Evolutionary conservation across 768 basidiomycete species (phyloP), one percentile per base, ranked within the genome.

Genomic region (Psilocybe subaeruginosa): DNA sequence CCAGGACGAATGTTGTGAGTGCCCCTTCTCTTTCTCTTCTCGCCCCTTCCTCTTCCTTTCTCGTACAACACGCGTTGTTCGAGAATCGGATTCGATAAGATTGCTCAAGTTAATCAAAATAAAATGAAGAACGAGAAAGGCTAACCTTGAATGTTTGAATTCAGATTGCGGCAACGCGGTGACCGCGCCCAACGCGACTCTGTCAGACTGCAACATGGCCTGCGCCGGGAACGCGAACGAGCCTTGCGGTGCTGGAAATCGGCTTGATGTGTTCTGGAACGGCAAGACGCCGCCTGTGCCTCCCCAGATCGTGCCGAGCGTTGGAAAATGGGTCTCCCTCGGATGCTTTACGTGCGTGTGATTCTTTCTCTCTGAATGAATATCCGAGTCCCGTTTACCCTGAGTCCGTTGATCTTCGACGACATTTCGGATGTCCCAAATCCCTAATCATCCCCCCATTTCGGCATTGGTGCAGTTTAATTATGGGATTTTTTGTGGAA

Each of bases 331-430:
- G 90, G 69, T 75, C 5, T 87, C 85, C 0, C 80, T 92, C 31
- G 91, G 91, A n/a, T 93, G 91, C 70, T 91, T 83, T 75, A 87
- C 76, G 90, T 89, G 66, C 61, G 68, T 68, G 54, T 50, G 29
- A 48, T 55, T 53, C 61, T 59, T 69, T 58, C 47, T 70, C 68
- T 11, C 57, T 61, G 23, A 23, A 23, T 23, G 8, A 8, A 39
- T 39, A 8, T 39, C 37, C 37, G 23, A 23, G 23, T 23, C 23
- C 23, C 23, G 2, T 23, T 23, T 23, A 23, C 23, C 23, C 23
- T 23, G 23, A 23, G 23, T 23, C 23, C 23, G 23, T 23, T 23
- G 23, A 23, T 23, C 23, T 23, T 23, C 23, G 23, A 23, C 23
- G 23, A 23, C 23, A 23, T 23, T 23, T 23, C 23, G 23, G 23